Percentiles rank a stretch among this genome's conserved stretches.
Evolutionary conservation across 2,329 filamentous ascomycete species (phyloP).

Genomic region (Diaporthe australafricana): DNA sequence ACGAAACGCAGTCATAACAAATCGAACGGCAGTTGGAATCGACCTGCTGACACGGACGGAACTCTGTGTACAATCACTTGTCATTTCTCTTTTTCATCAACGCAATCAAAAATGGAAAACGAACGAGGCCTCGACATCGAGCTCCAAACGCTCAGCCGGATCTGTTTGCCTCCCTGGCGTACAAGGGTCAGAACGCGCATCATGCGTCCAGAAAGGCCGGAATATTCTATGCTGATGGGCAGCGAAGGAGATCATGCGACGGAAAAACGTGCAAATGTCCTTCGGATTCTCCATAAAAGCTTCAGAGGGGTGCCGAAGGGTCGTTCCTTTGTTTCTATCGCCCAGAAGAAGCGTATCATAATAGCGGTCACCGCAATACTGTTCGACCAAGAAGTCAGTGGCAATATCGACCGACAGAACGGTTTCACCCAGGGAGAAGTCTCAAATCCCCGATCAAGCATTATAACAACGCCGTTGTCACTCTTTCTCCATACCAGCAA

Average conservation of each 20-base stretch:
- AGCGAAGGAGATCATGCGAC: background rate
- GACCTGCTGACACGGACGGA: accelerated
- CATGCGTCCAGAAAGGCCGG: background rate
- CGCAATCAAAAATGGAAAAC: background rate
- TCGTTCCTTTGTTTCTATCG: background rate
- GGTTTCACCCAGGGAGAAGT: no score
- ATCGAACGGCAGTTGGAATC: background rate
- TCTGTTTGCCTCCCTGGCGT: background rate
- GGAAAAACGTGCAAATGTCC: background rate
- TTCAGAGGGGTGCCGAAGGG: background rate
- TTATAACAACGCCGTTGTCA: background rate
- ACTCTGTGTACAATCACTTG: accelerated
- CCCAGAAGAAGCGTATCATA: background rate
- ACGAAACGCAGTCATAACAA: no score
- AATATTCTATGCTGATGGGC: background rate
- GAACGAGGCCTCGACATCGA: background rate
- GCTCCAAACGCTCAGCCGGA: background rate
- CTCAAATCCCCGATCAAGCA: background rate
- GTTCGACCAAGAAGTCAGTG: background rate
- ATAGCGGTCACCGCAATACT: background rate
- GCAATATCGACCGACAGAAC: background rate
- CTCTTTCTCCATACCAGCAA: background rate
- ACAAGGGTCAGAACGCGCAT: background rate
- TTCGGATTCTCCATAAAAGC: background rate
- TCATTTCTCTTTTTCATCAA: background rate